Conservation (phyloP, 345 rosid species). For the Cardamine chenopodiifolia region DNA sequence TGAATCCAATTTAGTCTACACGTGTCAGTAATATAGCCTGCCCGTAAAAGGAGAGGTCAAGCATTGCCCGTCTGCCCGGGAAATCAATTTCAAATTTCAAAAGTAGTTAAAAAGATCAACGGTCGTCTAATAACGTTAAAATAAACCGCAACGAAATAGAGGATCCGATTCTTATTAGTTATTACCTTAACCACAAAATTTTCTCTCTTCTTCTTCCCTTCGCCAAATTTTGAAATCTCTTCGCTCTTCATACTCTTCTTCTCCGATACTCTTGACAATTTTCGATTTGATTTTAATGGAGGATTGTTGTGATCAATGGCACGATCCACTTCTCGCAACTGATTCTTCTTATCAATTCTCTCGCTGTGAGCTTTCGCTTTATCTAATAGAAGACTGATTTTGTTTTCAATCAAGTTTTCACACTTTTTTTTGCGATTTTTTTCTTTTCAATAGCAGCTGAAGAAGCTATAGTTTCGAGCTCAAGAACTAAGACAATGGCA, state of each 20-base stretch:
- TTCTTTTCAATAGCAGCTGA: conserved; percentile 32
- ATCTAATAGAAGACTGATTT: not conserved
- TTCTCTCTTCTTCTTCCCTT: conserved; percentile 28
- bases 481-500: conserved; percentile 27
- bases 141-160: conserved; percentile 24
- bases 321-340: conserved; percentile 50
- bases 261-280: not conserved
- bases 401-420: not conserved
- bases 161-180: conserved; percentile 29
- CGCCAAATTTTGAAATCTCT: conserved; percentile 26
- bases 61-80: conserved; percentile 39
- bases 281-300: conserved; percentile 38
- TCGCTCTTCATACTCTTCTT: conserved; percentile 13
- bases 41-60: conserved; percentile 32
- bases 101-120: conserved; percentile 34
- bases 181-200: conserved; percentile 24
- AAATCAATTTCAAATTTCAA: conserved; percentile 43
- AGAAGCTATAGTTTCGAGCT: conserved; percentile 31
- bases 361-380: conserved; percentile 35
- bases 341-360: conserved; percentile 49
- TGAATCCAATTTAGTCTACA: not conserved
- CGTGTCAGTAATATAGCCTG: conserved; percentile 1
- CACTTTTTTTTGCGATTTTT: not conserved
- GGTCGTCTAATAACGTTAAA: conserved; percentile 41
- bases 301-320: conserved; percentile 25